A percentile compares a stretch with the other conserved stretches of the same genome.
phyloP scores from a whole-genome alignment of 305 asterid genomes.

The Fraxinus albicans region DNA sequence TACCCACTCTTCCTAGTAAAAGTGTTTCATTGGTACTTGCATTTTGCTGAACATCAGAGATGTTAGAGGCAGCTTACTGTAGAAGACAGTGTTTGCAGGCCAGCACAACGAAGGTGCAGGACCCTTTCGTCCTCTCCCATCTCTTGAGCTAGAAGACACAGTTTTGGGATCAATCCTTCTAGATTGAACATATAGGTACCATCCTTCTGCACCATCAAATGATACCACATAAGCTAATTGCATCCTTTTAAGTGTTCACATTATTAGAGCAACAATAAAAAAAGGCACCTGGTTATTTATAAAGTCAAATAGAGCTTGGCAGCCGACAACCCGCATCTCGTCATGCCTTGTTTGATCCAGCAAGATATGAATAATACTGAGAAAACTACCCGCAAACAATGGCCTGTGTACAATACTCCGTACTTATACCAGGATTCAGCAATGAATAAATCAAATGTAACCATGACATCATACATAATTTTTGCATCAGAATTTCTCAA shows the following conservation, averaged over 20 bases:
- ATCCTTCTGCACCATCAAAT: conserved; percentile 52
- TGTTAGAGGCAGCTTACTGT: conserved; percentile 40
- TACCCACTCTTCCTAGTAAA: conserved; percentile 9
- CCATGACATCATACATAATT: conserved; percentile 1
- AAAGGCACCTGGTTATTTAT: conserved; percentile 64
- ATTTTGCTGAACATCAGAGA: conserved; percentile 16
- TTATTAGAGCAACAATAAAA: conserved; percentile 15
- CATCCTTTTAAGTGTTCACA: conserved; percentile 9
- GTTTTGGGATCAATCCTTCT: conserved; percentile 76
- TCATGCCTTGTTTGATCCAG: conserved; percentile 67
- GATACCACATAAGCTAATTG: conserved; percentile 24
- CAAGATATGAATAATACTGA: conserved; percentile 57
- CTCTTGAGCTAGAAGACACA: conserved; percentile 76
- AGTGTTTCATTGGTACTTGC: conserved; percentile 15
- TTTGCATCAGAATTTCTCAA: conserved; percentile 11
- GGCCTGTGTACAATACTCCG: conserved; percentile 51
- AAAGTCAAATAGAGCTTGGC: conserved; percentile 75
- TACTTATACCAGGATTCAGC: conserved; percentile 21
- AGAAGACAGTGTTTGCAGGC: conserved; percentile 71
- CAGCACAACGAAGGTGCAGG: conserved; percentile 58
- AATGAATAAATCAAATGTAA: conserved; percentile 11
- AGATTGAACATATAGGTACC: conserved; percentile 69
- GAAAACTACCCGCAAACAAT: conserved; percentile 75
- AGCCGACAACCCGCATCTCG: conserved; percentile 63
- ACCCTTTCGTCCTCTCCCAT: conserved; percentile 60